A percentile compares a stretch with the other conserved stretches of the same genome.
Conservation (phyloP, 2,329 filamentous ascomycete genomes). For the Proliferodiscus dingleyae region DNA sequence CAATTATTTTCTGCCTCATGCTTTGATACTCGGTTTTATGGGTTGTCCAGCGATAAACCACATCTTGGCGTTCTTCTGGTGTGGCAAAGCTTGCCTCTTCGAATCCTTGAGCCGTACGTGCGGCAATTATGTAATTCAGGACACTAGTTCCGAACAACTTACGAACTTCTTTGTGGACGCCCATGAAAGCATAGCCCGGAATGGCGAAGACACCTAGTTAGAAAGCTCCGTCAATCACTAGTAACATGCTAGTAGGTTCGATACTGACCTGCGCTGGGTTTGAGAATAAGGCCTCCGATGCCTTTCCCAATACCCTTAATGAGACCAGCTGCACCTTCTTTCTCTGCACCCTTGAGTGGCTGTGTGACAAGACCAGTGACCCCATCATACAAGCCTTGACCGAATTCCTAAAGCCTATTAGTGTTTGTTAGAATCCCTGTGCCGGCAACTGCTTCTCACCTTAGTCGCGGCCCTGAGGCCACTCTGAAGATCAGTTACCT, state of each 20-base stretch:
- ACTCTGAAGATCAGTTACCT: constrained; percentile 71
- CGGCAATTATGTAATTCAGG: constrained; percentile 74
- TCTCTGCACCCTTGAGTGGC: constrained; percentile 63
- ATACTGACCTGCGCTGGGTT: constrained; percentile 68
- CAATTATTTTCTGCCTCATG: constrained; percentile 33
- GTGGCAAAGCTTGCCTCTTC: constrained; percentile 55
- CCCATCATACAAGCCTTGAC: constrained; percentile 74
- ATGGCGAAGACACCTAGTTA: constrained; percentile 59
- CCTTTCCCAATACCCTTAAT: constrained; percentile 79
- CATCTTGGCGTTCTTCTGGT: constrained; percentile 55
- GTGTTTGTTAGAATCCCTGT: neutral
- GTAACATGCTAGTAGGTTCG: neutral
- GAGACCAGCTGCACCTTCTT: constrained; percentile 61
- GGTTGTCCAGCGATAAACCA: constrained; percentile 52
- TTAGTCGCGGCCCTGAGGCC: constrained; percentile 75
- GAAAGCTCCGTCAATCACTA: neutral
- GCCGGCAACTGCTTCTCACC: constrained; percentile 31
- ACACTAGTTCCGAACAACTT: constrained; percentile 66
- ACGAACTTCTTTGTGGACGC: constrained; percentile 71
- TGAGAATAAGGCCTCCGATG: constrained; percentile 73
- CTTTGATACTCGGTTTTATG: constrained; percentile 34
- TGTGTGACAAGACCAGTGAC: constrained; percentile 77
- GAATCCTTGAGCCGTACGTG: constrained; percentile 69
- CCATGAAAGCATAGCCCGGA: constrained; percentile 78
- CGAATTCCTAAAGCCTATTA: constrained; percentile 52